Conservation (phyloP, 192 early-diverging fungal species). For the Paraglomus brasilianum region DNA sequence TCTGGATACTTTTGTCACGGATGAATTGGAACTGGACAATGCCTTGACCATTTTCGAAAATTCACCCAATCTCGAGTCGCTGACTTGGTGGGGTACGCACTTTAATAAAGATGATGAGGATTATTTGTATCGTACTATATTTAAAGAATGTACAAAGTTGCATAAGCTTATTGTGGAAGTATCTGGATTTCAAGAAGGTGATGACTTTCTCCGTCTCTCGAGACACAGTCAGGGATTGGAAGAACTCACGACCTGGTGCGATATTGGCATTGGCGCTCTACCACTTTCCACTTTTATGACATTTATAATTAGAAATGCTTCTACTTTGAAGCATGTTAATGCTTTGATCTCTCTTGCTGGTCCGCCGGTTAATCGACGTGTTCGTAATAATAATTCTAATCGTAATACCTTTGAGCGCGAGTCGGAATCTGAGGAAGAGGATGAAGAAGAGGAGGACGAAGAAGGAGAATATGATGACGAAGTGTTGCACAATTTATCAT, state of each 20-base stretch:
- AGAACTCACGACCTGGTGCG: not conserved
- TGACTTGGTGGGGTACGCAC: constrained; percentile 20
- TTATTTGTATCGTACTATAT: constrained; percentile 2
- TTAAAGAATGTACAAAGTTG: constrained; percentile 15
- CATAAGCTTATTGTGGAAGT: constrained; percentile 6
- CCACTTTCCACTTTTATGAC: constrained; percentile 25
- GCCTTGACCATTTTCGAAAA: not conserved
- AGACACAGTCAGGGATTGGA: constrained; percentile 3
- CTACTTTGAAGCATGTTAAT: constrained; percentile 1
- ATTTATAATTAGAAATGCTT: constrained; percentile 3
- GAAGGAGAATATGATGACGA: not conserved
- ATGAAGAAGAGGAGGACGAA: too few relatives aligned
- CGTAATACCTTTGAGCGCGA: not conserved
- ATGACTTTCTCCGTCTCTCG: constrained; percentile 14
- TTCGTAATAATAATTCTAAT: not conserved
- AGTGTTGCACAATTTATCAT: not conserved
- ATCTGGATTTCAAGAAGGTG: constrained; percentile 19
- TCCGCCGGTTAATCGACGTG: not conserved
- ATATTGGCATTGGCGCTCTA: constrained; percentile 12
- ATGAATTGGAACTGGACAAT: constrained; percentile 24
- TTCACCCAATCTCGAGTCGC: constrained; percentile 1
- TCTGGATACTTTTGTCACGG: constrained; percentile 9
- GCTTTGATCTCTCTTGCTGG: constrained; percentile 18
- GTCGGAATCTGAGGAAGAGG: too few relatives aligned
- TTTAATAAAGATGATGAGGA: constrained; percentile 13